Base-by-base conservation (phyloP, 1,139 yeast species). In the Candida pseudoviswanathii region DNA sequence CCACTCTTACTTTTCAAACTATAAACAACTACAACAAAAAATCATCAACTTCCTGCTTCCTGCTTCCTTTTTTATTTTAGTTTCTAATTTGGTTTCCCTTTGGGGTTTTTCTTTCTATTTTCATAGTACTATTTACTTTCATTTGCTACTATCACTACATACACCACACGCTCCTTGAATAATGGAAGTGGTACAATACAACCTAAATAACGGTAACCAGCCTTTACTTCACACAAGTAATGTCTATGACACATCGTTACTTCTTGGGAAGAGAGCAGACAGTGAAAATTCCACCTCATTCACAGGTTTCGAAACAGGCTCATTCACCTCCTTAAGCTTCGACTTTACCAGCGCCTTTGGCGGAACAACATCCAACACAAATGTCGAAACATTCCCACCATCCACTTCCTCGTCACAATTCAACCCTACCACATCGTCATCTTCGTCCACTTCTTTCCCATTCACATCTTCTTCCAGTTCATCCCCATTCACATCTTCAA, bases 261-360 rank as follows among this genome's bases (percentile, higher is more conserved):
- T 25, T 5, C 29, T 41, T 22, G 37, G 7, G 9, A 50, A 45
- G 41, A 45, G 52, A 43, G 52, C 52, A 10, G 52, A 50, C 21
- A 51, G 46, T 29, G 43, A 47, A 36, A 47, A 50, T 27, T 47
- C 53, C 8, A 43, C 50, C 6, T 24, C 44, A 24, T 4, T n/a
- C 5, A 9, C 27, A 26, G 11, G 31, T 16, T 11, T 36, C 11
- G 26, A 36, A 36, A 22, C 5, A 9, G 26, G 11, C 10, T 24
- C 40, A 3, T 36, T 22, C n/a, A 36, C 29, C 22, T 22, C 40
- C 22, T 24, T 22, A 22, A n/a, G 26, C 10, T 8, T 21, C 25
- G 40, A 36, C 6, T 36, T 22, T 6, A 36, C 40, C 2, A 24
- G 27, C 2, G 26, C 6, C 5, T 22, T 22, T 36, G 40, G 25